A percentile compares a stretch with the other conserved stretches of the same genome.
Evolutionary conservation across 2,329 filamentous ascomycete genomes (phyloP).

Genomic region (Kalmusia sp.): DNA sequence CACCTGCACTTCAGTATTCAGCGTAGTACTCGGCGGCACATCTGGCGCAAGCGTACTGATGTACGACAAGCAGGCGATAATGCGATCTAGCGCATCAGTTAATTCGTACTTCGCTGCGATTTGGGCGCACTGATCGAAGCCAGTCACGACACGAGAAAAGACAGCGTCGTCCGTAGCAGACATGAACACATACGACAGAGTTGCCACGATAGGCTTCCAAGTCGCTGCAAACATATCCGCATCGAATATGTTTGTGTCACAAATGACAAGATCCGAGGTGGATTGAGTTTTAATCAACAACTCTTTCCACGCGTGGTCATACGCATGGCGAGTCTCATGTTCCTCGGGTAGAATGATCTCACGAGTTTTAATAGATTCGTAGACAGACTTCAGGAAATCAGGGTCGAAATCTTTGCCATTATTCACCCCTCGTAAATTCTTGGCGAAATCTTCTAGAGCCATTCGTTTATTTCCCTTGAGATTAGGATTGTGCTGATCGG

Average conservation of each 20-base stretch:
- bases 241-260: constrained; percentile 93
- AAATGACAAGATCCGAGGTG: constrained; percentile 75
- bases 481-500: constrained; percentile 95
- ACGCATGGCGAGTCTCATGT: constrained; percentile 94
- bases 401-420: constrained; percentile 81
- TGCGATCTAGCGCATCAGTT: constrained; percentile 88
- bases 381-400: constrained; percentile 86
- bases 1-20: constrained; percentile 96
- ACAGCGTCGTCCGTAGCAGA: constrained; percentile 96
- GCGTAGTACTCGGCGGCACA: constrained; percentile 76
- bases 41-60: constrained; percentile 88
- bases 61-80: constrained; percentile 85
- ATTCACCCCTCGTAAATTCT: constrained; percentile 91
- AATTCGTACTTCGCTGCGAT: constrained; percentile 87
- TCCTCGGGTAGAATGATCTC: constrained; percentile 98
- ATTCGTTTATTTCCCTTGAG: constrained; percentile 81
- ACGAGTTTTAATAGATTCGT: constrained; percentile 86
- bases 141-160: constrained; percentile 89
- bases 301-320: constrained; percentile 98
- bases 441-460: constrained; percentile 81
- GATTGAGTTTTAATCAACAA: constrained; percentile 83
- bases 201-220: constrained; percentile 94
- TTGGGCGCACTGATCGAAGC: constrained; percentile 94
- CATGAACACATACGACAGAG: constrained; percentile 97
- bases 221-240: constrained; percentile 97